These are phyloP conservation scores for sorghum (Sorghum bicolor) DNA, from an alignment of 176 grass and related monocot species.

Conservation along the genomic window DNA sequence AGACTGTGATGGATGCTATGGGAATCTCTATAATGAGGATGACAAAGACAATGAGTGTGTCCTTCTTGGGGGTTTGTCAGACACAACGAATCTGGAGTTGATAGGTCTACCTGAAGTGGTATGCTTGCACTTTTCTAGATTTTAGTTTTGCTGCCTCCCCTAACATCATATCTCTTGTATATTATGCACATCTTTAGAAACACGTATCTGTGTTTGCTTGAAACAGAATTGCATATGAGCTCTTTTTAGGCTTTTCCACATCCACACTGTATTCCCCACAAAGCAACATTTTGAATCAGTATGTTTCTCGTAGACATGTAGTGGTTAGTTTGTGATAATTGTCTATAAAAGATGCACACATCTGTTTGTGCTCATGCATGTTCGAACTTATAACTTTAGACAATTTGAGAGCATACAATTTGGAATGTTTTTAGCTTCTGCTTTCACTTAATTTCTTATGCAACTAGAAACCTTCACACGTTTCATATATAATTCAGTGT, in stretches of 20 bases:
- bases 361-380: neutral
- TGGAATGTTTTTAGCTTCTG: neutral
- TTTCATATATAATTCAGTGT: neutral
- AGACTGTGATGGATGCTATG: neutral
- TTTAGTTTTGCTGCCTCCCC: neutral
- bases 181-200: neutral
- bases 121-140: neutral
- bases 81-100: constrained; percentile 14
- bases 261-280: neutral
- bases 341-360: neutral
- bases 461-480: neutral
- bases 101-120: neutral
- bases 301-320: neutral
- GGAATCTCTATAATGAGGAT: neutral
- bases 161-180: neutral
- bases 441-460: neutral
- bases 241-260: neutral
- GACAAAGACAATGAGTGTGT: neutral
- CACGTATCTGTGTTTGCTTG: neutral
- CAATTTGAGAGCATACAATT: neutral
- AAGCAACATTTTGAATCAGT: neutral
- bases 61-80: constrained; percentile 4
- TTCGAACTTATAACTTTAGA: neutral
- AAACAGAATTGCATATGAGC: neutral
- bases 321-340: neutral